Percentiles rank a stretch among this genome's conserved stretches.
Evolutionary conservation across 495 filamentous ascomycete species (phyloP).

Genomic region (Talaromyces ruber): DNA sequence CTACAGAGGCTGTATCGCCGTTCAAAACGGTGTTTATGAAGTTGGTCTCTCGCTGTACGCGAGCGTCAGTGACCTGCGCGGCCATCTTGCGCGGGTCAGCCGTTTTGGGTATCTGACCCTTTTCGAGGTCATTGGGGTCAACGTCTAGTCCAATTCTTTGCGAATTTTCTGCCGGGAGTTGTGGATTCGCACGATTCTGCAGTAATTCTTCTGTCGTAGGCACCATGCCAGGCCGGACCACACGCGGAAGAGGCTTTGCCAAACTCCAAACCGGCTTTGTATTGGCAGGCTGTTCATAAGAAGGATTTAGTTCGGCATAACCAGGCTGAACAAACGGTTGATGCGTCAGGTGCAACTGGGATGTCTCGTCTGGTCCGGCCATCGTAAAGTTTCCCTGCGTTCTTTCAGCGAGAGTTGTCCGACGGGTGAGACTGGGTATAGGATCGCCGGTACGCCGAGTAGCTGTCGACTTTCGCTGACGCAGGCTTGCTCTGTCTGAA

Average conservation of each 20-base stretch:
- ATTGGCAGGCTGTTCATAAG: conserved; percentile 30
- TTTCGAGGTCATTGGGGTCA: conserved; percentile 29
- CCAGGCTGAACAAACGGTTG: conserved; percentile 35
- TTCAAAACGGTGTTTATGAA: conserved; percentile 30
- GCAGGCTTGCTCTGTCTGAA: not conserved
- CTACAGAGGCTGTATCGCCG: conserved; percentile 14
- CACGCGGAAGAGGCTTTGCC: conserved; percentile 39
- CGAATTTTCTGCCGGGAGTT: conserved; percentile 26
- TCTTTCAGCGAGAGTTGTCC: conserved; percentile 22
- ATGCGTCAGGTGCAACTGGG: conserved; percentile 24
- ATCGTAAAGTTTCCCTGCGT: conserved; percentile 29
- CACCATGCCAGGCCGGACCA: conserved; percentile 37
- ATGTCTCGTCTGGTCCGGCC: conserved; percentile 27
- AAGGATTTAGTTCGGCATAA: conserved; percentile 37
- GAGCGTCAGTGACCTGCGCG: conserved; percentile 34
- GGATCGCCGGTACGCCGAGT: not conserved
- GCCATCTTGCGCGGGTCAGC: conserved; percentile 30
- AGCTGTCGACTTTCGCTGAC: not conserved
- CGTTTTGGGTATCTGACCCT: conserved; percentile 23
- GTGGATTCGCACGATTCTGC: conserved; percentile 18
- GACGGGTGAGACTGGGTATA: conserved; percentile 18
- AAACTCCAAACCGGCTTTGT: conserved; percentile 40
- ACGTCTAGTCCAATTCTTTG: conserved; percentile 26
- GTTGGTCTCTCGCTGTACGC: conserved; percentile 30
- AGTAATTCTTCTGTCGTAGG: conserved; percentile 30